phyloP scores from a whole-genome alignment of 306 rosid genomes.

The Dalbergia cochinchinensis region DNA sequence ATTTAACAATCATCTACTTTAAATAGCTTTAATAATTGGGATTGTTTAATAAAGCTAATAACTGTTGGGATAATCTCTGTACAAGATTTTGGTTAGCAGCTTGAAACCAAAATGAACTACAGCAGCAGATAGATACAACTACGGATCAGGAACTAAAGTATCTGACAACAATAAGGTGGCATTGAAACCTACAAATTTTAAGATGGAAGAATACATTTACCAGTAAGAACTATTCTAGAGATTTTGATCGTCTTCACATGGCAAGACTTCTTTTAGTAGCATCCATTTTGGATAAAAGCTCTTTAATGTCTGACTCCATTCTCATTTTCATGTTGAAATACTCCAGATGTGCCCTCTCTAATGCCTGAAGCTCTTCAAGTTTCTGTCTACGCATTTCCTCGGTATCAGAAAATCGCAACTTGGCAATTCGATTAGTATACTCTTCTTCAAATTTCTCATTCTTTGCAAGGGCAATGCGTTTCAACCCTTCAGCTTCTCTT shows the following conservation, averaged over 20 bases:
- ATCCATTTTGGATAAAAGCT: slow-evolving; percentile 91
- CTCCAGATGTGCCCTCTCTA: slow-evolving; percentile 80
- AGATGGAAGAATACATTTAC: slow-evolving; percentile 44
- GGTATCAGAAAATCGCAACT: slow-evolving; percentile 71
- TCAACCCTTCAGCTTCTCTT: slow-evolving; percentile 92
- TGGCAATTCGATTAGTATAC: slow-evolving; percentile 70
- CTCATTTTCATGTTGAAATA: slow-evolving; percentile 86
- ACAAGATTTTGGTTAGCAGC: slow-evolving; percentile 75
- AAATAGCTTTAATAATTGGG: slow-evolving; percentile 47
- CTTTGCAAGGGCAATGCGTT: slow-evolving; percentile 86
- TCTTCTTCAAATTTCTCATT: slow-evolving; percentile 89
- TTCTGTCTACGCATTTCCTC: slow-evolving; percentile 83
- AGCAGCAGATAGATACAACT: slow-evolving; percentile 52
- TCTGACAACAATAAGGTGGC: slow-evolving; percentile 47
- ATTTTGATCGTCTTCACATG: slow-evolving; percentile 53
- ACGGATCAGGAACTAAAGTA: slow-evolving; percentile 49
- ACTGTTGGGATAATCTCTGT: slow-evolving; percentile 58
- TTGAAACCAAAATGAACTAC: slow-evolving; percentile 47
- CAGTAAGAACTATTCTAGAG: slow-evolving; percentile 51
- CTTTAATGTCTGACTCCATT: slow-evolving; percentile 92
- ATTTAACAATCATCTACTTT: slow-evolving; percentile 32
- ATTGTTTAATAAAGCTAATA: slow-evolving; percentile 54
- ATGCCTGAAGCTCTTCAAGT: slow-evolving; percentile 79
- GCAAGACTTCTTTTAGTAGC: slow-evolving; percentile 88
- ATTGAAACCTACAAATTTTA: slow-evolving; percentile 54